These are phyloP conservation scores for Globisporangium camurandrum DNA, from an alignment of 352 stramenopile genomes.

Conservation along the genomic window DNA sequence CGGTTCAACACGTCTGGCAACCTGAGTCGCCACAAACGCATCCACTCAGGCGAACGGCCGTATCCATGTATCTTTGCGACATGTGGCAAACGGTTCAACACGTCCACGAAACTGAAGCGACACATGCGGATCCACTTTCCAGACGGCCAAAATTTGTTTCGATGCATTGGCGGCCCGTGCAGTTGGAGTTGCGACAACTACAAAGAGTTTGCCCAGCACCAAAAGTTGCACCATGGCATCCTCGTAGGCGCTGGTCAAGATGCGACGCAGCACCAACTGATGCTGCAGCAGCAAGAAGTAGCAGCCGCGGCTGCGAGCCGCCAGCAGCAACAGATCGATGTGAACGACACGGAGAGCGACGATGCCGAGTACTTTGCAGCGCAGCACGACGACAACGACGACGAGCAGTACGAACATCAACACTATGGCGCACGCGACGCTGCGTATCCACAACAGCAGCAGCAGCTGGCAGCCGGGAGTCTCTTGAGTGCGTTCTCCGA, in stretches of 20 bases:
- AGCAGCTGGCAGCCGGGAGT: no score
- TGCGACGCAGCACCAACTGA: no score
- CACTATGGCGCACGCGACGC: no score
- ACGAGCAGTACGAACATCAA: no score
- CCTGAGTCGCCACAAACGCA: conserved; percentile 81
- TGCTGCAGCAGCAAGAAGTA: not conserved
- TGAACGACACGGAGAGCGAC: no score
- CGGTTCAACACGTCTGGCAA: conserved; percentile 87
- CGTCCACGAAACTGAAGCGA: conserved; percentile 84
- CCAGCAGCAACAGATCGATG: no score
- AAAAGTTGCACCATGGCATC: conserved; percentile 70
- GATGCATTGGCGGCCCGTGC: conserved; percentile 49
- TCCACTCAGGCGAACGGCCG: conserved; percentile 75
- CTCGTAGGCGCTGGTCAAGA: conserved; percentile 44
- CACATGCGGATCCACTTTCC: conserved; percentile 86
- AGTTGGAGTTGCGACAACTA: conserved; percentile 74
- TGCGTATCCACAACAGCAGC: no score
- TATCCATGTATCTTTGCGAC: conserved; percentile 73
- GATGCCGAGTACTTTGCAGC: no score
- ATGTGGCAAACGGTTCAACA: conserved; percentile 84
- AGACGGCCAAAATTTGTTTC: conserved; percentile 67
- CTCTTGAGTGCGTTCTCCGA: no score
- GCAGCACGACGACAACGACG: no score
- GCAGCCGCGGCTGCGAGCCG: no score
- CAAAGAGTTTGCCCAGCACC: conserved; percentile 74